Evolutionary conservation across 306 rosid species (phyloP).

Genomic region (peach (Prunus persica)): DNA sequence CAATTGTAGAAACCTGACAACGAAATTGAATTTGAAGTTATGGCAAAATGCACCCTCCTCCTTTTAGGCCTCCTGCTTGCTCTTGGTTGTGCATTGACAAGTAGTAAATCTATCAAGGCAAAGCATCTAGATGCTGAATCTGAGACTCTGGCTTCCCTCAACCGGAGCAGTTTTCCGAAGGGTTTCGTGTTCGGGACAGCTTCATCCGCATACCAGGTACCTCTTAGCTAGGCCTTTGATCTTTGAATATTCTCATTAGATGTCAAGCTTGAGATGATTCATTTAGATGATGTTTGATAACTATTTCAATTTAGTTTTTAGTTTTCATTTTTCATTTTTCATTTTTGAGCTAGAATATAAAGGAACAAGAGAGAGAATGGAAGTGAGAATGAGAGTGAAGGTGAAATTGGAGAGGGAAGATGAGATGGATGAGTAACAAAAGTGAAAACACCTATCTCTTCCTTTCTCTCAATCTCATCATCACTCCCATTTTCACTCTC

Average conservation of each 20-base stretch:
- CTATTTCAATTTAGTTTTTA: no score
- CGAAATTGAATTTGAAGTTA: neutral
- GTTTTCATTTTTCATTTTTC: no score
- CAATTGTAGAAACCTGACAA: neutral
- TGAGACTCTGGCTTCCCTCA: neutral
- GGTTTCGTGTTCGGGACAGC: slow-evolving; percentile 14
- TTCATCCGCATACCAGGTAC: slow-evolving; percentile 18
- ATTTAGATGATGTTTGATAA: no score
- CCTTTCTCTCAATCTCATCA: no score
- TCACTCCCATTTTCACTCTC: no score
- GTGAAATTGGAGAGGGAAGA: no score
- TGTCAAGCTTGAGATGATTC: neutral
- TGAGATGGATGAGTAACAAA: no score
- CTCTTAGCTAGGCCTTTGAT: neutral
- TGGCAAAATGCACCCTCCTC: neutral
- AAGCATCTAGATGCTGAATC: neutral
- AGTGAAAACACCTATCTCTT: no score
- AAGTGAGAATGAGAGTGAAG: no score
- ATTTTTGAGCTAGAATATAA: no score
- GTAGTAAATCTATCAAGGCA: neutral
- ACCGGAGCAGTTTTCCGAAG: slow-evolving; percentile 44
- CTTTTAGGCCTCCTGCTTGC: neutral
- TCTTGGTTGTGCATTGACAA: neutral
- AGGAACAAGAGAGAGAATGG: no score
- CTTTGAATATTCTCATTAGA: neutral